Conservation (phyloP, 2,329 filamentous ascomycete genomes). For the Phialophora verrucosa region DNA sequence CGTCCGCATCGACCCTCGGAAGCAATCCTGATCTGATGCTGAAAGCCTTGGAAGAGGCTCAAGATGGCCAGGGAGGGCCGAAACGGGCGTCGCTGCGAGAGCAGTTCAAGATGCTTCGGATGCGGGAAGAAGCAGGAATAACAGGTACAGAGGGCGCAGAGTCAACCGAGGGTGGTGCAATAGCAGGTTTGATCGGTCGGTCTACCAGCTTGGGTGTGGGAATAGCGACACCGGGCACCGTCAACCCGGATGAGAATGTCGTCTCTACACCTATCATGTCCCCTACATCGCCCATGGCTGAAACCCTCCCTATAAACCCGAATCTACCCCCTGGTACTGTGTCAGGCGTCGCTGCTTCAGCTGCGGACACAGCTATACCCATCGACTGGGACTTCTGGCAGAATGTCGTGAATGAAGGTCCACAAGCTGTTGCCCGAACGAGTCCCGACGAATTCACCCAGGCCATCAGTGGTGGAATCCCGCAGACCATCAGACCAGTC, state of each 20-base stretch:
- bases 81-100: constrained; percentile 72
- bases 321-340: constrained; percentile 83
- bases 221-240: constrained; percentile 55
- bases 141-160: constrained; percentile 57
- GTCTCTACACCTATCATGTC: constrained; percentile 42
- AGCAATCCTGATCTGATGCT: constrained; percentile 84
- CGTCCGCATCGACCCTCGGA: constrained; percentile 76
- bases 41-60: constrained; percentile 72
- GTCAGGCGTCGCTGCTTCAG: constrained; percentile 75
- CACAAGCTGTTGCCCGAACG: constrained; percentile 82
- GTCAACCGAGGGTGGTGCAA: constrained; percentile 50
- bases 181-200: constrained; percentile 50
- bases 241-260: constrained; percentile 55
- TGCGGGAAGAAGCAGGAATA: constrained; percentile 73
- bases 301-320: constrained; percentile 69
- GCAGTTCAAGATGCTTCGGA: constrained; percentile 76
- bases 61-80: constrained; percentile 57
- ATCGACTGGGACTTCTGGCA: constrained; percentile 99
- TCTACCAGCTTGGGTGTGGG: constrained; percentile 52
- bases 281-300: constrained; percentile 47
- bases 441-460: constrained; percentile 88
- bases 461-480: constrained; percentile 91
- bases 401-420: constrained; percentile 90
- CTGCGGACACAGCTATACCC: constrained; percentile 66
- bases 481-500: constrained; percentile 92